Evolutionary conservation across 768 basidiomycete species (phyloP), one percentile per base, ranked within the genome.

Genomic region (Kwoniella newhampshirensis): DNA sequence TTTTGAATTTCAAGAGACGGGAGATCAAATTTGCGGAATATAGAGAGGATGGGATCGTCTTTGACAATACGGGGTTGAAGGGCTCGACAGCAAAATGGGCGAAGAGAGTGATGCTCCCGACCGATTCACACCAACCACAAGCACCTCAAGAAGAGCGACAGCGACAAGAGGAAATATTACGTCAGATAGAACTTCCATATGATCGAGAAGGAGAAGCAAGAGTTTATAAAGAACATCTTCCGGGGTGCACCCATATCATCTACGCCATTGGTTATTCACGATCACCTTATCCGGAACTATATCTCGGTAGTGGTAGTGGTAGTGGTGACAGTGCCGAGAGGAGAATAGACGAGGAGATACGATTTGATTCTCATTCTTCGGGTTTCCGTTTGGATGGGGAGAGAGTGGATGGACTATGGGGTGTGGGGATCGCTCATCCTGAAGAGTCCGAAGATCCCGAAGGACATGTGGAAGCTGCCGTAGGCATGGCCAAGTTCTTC

Each of bases 401-500:
- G 7, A 18, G 27, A 8, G 53, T 67, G 1, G 28, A 26, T 7
- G 63, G 67, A 4, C 40, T 68, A 25, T 65, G 25, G 46, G 67
- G 67, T 17, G 23, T 49, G 25, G 67, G 67, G 12, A 68, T 68
- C 8, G 67, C 67, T 28, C 64, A 64, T 51, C 67, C 67, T 7
- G 67, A 68, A 47, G 41, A 51, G 39, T 44, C 50, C 1, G 47
- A 54, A 11, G 67, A 68, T 58, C 67, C 67, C 2, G 54, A 65
- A 45, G 67, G 67, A 6, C 27, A 68, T 42, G 54, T 58, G 1
- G 67, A 68, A 42, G 59, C 58, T 48, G 63, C 63, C 21, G 67
- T 68, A 1, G 67, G 67, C 0, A 7, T 65, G 26, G 63, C 63
- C 20, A 68, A 68, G 44, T 68, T 68, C 44, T 63, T 68, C 51